A percentile compares a stretch with the other conserved stretches of the same genome.
Evolutionary conservation across 78 protist genomes (phyloP).

Genomic region (Monocercomonoides exilis): DNA sequence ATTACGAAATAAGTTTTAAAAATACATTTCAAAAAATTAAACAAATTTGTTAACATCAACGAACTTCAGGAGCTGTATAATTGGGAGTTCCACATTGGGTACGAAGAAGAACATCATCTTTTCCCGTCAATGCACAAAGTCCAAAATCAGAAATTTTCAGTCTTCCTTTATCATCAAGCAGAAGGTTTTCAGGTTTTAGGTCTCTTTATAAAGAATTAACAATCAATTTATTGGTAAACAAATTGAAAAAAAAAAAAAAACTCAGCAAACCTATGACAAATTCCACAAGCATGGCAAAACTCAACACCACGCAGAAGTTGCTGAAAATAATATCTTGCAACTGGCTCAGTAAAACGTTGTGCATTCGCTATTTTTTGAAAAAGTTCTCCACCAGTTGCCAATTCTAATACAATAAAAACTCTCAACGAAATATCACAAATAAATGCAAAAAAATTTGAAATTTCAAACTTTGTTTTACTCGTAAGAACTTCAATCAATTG

Average conservation of each 20-base stretch:
- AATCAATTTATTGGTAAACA: no score
- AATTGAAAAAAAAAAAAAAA: no score
- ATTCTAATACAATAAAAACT: not conserved
- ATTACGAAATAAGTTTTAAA: not conserved
- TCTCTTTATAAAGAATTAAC: not conserved
- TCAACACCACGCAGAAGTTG: not conserved
- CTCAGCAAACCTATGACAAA: not conserved
- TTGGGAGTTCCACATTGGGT: constrained; percentile 58
- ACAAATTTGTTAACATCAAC: no score
- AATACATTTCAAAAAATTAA: no score
- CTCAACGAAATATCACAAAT: not conserved
- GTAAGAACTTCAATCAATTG: constrained; percentile 36
- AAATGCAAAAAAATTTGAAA: no score
- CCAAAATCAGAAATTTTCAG: constrained; percentile 65
- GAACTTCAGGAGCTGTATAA: constrained; percentile 46
- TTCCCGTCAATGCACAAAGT: constrained; percentile 17
- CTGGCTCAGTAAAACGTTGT: not conserved
- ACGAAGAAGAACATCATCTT: not conserved
- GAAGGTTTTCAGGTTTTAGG: constrained; percentile 35
- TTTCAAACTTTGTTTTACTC: not conserved
- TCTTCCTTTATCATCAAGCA: constrained; percentile 30
- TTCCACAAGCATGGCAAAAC: not conserved
- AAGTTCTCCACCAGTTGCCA: constrained; percentile 2
- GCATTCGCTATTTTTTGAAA: not conserved
- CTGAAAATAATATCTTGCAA: not conserved